These are phyloP conservation scores for Adansonia madagascariensis DNA, from an alignment of 441 rosid species.

Conservation along the genomic window DNA sequence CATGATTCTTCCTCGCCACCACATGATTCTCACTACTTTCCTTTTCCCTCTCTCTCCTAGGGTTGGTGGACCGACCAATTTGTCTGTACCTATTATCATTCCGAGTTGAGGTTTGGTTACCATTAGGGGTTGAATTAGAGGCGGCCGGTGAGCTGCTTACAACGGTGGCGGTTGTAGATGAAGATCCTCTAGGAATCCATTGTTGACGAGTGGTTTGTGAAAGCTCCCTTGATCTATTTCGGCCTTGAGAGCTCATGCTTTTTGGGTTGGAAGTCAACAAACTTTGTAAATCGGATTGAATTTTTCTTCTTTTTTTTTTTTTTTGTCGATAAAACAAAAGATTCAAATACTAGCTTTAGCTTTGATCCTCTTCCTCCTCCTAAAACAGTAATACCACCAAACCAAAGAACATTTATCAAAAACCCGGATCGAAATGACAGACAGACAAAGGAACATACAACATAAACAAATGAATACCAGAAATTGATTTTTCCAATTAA, in stretches of 20 bases:
- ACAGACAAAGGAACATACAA: neutral
- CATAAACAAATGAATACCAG: neutral
- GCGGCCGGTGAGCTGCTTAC: slow-evolving; percentile 34
- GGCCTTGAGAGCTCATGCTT: slow-evolving; percentile 62
- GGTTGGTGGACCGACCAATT: slow-evolving; percentile 39
- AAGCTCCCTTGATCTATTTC: slow-evolving; percentile 53
- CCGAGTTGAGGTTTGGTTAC: slow-evolving; percentile 20
- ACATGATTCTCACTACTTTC: slow-evolving; percentile 25
- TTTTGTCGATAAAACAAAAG: neutral
- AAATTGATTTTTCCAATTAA: slow-evolving; percentile 1
- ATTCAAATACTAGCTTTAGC: neutral
- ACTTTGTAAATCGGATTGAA: slow-evolving; percentile 10
- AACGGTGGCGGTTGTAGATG: slow-evolving; percentile 28
- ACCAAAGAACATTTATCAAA: neutral
- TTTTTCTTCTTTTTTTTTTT: neutral
- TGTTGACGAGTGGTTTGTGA: slow-evolving; percentile 54
- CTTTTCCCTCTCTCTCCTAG: slow-evolving; percentile 40
- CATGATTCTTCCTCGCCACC: slow-evolving; percentile 36
- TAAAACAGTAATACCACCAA: slow-evolving; percentile 11
- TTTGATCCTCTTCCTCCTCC: neutral
- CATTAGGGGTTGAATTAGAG: slow-evolving; percentile 30
- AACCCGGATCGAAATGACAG: neutral
- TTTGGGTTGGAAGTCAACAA: neutral
- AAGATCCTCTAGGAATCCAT: slow-evolving; percentile 81
- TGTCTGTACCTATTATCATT: slow-evolving; percentile 45